Conservation (phyloP, 2,329 filamentous ascomycete genomes). For the Talaromyces piceae region DNA sequence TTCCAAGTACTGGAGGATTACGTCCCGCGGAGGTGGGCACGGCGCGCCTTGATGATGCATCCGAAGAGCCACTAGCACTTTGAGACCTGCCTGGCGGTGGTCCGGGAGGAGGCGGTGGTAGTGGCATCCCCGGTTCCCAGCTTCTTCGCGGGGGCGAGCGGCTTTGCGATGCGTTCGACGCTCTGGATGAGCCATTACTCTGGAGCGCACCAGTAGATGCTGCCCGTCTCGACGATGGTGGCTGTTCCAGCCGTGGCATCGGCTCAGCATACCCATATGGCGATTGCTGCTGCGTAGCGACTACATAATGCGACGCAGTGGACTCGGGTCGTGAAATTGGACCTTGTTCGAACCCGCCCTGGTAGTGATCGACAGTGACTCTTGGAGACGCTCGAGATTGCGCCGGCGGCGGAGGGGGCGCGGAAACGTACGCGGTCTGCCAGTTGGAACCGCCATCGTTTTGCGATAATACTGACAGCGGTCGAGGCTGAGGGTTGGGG, state of each 20-base stretch:
- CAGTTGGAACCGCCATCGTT: constrained; percentile 19
- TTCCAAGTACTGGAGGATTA: constrained; percentile 30
- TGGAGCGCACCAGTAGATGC: constrained; percentile 39
- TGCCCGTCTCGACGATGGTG: constrained; percentile 37
- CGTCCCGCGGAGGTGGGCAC: constrained; percentile 21
- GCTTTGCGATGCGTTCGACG: constrained; percentile 27
- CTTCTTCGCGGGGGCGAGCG: constrained; percentile 25
- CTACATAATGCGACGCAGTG: constrained; percentile 1
- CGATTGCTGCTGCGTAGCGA: constrained; percentile 11
- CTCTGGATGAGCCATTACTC: constrained; percentile 25
- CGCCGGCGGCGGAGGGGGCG: constrained; percentile 26
- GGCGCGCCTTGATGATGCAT: constrained; percentile 22
- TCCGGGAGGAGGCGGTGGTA: constrained; percentile 41
- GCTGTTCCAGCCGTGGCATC: constrained; percentile 17
- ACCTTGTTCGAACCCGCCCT: constrained; percentile 12
- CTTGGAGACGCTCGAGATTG: constrained; percentile 28
- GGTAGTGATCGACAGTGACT: constrained; percentile 20
- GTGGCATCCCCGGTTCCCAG: constrained; percentile 41
- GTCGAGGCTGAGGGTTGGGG: constrained; percentile 18
- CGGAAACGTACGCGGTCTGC: constrained; percentile 25
- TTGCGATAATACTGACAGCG: constrained; percentile 24
- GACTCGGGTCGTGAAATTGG: constrained; percentile 3
- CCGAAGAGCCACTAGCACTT: constrained; percentile 30
- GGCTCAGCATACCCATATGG: constrained; percentile 12
- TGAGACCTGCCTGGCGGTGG: constrained; percentile 38